Evolutionary conservation across 2,329 filamentous ascomycete species (phyloP).

Genomic region (Colletotrichum orbiculare): DNA sequence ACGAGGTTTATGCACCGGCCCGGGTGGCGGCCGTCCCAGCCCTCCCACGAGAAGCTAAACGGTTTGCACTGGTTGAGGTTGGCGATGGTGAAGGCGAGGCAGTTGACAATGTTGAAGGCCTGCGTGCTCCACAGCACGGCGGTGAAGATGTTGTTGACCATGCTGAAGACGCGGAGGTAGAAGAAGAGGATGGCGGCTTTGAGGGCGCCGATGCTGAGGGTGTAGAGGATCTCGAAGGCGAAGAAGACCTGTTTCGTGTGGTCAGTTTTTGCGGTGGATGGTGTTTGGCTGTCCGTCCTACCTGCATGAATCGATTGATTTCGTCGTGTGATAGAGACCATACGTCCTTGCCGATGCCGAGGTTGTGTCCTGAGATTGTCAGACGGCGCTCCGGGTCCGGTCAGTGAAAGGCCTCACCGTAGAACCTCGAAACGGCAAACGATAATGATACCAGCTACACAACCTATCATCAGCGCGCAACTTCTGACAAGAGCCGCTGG

Average conservation of each 20-base stretch:
- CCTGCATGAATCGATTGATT: constrained; percentile 21
- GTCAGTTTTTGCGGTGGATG: too few species aligned
- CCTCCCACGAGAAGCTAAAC: constrained; percentile 56
- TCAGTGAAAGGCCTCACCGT: neutral
- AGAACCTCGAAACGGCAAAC: constrained; percentile 24
- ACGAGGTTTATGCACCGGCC: constrained; percentile 51
- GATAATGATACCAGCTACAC: constrained; percentile 11
- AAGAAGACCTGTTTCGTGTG: constrained; percentile 10
- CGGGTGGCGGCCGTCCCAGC: constrained; percentile 41
- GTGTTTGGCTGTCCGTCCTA: neutral
- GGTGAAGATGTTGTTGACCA: constrained; percentile 38
- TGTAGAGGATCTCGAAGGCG: constrained; percentile 26
- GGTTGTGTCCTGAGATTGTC: constrained; percentile 2
- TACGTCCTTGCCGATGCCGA: constrained; percentile 21
- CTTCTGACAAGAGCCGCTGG: too few species aligned
- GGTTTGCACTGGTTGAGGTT: constrained; percentile 54
- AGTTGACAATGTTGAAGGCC: constrained; percentile 16
- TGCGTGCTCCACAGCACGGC: constrained; percentile 39
- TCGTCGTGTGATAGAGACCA: constrained; percentile 18
- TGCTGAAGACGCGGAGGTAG: constrained; percentile 52
- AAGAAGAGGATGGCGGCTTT: constrained; percentile 51
- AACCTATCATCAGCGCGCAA: neutral
- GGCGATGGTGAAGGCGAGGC: constrained; percentile 46
- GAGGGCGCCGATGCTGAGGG: constrained; percentile 50
- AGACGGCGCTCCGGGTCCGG: neutral